phyloP scores from a whole-genome alignment of 768 basidiomycete genomes.

The Leucocoprinus birnbaumii region DNA sequence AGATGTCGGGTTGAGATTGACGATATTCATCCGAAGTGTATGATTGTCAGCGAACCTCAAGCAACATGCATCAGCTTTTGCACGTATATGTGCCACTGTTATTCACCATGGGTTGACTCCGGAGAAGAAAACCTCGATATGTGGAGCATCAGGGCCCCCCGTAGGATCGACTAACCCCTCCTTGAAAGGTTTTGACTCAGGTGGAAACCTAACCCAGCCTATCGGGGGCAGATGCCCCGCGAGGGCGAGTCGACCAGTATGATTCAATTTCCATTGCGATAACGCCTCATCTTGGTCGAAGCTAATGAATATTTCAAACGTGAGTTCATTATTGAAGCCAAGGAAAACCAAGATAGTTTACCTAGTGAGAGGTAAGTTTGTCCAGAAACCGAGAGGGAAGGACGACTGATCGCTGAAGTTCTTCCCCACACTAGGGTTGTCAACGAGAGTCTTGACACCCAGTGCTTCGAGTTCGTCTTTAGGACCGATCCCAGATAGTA shows the following conservation, averaged over 20 bases:
- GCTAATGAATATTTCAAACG: neutral
- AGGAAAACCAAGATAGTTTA: too few species aligned
- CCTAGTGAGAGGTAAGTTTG: neutral
- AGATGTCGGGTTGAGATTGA: neutral
- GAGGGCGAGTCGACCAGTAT: constrained; percentile 12
- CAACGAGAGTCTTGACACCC: constrained; percentile 10
- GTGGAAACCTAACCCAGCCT: constrained; percentile 11
- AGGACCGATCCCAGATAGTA: constrained; percentile 21
- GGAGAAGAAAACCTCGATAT: constrained; percentile 12
- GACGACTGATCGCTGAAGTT: constrained; percentile 15
- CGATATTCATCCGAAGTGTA: neutral
- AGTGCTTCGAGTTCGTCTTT: constrained; percentile 9
- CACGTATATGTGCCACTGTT: too few species aligned
- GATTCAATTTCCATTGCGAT: neutral
- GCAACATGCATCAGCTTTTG: too few species aligned
- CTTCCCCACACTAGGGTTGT: constrained; percentile 19
- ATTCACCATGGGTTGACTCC: too few species aligned
- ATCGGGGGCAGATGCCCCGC: neutral
- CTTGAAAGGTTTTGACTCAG: constrained; percentile 7
- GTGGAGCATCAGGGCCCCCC: constrained; percentile 10
- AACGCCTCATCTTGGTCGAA: constrained; percentile 1
- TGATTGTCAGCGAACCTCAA: too few species aligned
- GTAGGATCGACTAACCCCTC: constrained; percentile 6
- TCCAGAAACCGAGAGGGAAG: neutral
- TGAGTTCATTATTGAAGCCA: neutral